Percentiles rank a stretch among this genome's conserved stretches.
Evolutionary conservation across 768 basidiomycete genomes (phyloP).

Genomic region (Phaffia tasmanica): DNA sequence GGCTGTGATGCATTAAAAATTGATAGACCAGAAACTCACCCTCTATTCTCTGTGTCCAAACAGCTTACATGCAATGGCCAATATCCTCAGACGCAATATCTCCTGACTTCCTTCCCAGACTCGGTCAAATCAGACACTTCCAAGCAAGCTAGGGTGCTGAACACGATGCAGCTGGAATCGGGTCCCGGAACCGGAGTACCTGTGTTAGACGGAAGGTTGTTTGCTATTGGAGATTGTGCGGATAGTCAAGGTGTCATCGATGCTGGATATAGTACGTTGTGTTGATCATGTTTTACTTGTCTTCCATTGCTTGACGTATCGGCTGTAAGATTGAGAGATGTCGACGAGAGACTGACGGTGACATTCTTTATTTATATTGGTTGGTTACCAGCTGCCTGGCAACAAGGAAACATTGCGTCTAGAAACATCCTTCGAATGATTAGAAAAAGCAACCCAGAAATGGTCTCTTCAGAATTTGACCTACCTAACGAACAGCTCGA

Average conservation of each 20-base stretch:
- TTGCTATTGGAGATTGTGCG: constrained; percentile 38
- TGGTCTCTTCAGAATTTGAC: not conserved
- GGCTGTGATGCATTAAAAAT: too few species aligned
- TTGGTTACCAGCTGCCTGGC: constrained; percentile 31
- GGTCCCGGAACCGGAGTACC: constrained; percentile 18
- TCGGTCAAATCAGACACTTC: constrained; percentile 29
- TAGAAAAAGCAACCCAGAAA: constrained; percentile 10
- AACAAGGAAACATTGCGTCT: constrained; percentile 36
- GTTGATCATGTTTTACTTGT: not conserved
- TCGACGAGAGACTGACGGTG: not conserved
- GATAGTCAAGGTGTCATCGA: constrained; percentile 35
- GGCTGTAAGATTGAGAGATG: too few species aligned
- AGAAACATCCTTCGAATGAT: constrained; percentile 34
- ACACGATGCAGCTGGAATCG: constrained; percentile 32
- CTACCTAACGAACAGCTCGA: constrained; percentile 3
- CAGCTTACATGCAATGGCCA: constrained; percentile 38
- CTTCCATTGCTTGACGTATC: too few species aligned
- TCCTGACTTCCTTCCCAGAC: constrained; percentile 27
- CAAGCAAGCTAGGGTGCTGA: constrained; percentile 31
- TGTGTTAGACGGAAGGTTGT: constrained; percentile 29
- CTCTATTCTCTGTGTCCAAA: not conserved
- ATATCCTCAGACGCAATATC: constrained; percentile 32
- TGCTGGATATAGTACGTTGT: constrained; percentile 35
- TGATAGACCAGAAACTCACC: too few species aligned
- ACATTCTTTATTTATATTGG: not conserved